Evolutionary conservation across 208 protist genomes (phyloP).

Genomic region (Vickermania spadyakhi): DNA sequence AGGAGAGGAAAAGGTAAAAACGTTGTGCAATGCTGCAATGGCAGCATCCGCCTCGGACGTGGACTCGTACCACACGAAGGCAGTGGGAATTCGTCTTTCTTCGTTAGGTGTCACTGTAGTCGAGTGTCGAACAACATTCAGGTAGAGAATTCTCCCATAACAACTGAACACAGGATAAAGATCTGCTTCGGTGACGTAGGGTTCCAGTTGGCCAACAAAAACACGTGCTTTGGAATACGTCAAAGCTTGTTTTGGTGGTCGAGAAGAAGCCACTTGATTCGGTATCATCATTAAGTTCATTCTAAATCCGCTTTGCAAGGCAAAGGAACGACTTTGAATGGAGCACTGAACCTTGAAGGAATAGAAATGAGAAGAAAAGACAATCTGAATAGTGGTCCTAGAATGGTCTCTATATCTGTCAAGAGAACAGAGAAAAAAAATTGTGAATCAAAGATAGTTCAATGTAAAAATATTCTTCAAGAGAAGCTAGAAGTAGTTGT

Average conservation of each 20-base stretch:
- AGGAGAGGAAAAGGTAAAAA: conserved; percentile 41
- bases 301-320: too few relatives aligned
- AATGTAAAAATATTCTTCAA: too few relatives aligned
- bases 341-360: too few relatives aligned
- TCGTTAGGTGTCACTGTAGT: conserved; percentile 51
- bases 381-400: too few relatives aligned
- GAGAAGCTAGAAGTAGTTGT: too few relatives aligned
- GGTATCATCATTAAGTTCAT: neutral
- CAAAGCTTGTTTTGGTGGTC: conserved; percentile 24
- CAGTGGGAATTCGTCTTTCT: conserved; percentile 39
- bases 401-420: too few relatives aligned
- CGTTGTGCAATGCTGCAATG: conserved; percentile 57
- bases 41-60: conserved; percentile 48
- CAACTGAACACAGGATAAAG: conserved; percentile 50
- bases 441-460: too few relatives aligned
- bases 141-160: conserved; percentile 43
- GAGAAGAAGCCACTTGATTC: neutral
- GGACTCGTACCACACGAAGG: conserved; percentile 60
- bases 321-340: too few relatives aligned
- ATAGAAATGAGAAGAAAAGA: too few relatives aligned
- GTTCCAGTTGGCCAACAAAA: conserved; percentile 63
- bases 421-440: too few relatives aligned
- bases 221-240: conserved; percentile 39
- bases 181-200: conserved; percentile 51
- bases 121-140: conserved; percentile 51